Conservation (phyloP, 768 basidiomycete species). For the Pilatotrama ljubarskyi region DNA sequence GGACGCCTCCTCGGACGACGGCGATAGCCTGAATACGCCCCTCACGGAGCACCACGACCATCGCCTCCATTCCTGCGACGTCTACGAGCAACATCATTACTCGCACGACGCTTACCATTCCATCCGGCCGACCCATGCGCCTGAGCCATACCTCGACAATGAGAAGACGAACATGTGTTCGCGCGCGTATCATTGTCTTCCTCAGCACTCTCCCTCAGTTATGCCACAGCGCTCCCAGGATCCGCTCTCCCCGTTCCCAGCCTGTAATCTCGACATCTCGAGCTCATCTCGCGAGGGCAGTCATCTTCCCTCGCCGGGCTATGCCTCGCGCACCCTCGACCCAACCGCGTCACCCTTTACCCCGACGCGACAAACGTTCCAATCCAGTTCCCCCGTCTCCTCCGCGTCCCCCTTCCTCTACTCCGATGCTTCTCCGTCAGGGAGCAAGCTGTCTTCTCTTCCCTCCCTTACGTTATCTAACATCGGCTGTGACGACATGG, state of each 20-base stretch:
- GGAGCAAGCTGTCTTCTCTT: slow-evolving; percentile 23
- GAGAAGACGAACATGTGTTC: slow-evolving; percentile 8
- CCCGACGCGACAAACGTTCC: slow-evolving; percentile 23
- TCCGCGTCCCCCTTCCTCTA: slow-evolving; percentile 17
- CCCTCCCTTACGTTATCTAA: slow-evolving; percentile 27
- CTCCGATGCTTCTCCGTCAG: slow-evolving; percentile 17
- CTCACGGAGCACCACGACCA: slow-evolving; percentile 35
- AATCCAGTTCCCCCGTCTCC: slow-evolving; percentile 18
- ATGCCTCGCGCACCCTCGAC: slow-evolving; percentile 17
- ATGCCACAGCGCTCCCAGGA: slow-evolving; percentile 18
- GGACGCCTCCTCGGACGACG: slow-evolving; percentile 41
- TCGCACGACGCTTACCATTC: slow-evolving; percentile 12
- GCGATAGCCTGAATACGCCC: slow-evolving; percentile 43
- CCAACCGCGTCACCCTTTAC: slow-evolving; percentile 24
- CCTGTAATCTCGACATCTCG: slow-evolving; percentile 26
- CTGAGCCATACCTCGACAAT: not conserved
- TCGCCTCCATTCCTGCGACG: slow-evolving; percentile 26
- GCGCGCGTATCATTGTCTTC: slow-evolving; percentile 6
- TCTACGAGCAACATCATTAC: slow-evolving; percentile 24
- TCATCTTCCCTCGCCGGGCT: slow-evolving; percentile 22
- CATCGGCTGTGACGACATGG: slow-evolving; percentile 19
- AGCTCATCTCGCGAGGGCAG: slow-evolving; percentile 29
- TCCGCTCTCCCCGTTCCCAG: slow-evolving; percentile 19
- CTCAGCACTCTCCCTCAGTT: slow-evolving; percentile 13
- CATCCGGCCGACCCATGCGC: not conserved